Base-by-base conservation (phyloP, 2,329 filamentous ascomycete species). In the Penicillium sp. region DNA sequence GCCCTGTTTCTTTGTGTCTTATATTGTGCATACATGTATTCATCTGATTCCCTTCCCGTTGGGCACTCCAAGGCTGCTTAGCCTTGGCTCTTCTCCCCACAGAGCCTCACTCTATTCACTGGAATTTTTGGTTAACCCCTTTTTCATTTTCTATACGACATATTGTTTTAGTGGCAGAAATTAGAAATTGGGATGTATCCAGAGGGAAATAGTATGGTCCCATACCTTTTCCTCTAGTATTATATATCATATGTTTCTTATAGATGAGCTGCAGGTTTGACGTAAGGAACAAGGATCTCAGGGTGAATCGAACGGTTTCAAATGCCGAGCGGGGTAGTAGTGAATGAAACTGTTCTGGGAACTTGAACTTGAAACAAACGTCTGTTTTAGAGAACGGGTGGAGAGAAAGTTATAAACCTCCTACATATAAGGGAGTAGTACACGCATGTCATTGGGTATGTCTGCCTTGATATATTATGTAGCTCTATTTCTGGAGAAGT, bases 51-150 rank as follows among this genome's bases (percentile, higher is more conserved):
- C 29, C 21, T 8, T 42, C 24, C 34, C 33, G 19, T 46, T n/a
- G 44, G 44, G 44, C 44, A 46, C 17, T 28, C 8, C n/a, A 40
- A 9, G n/a, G 32, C 43, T 45, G n/a, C 31, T 6, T 31, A 22
- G 34, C 9, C 44, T 46, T 41, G 28, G 44, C 44, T 45, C 24
- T 37, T n/a, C 37, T 24, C 33, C 33, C n/a, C 34, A 39, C 28
- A 41, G 44, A 46, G 44, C 44, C 44, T 40, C 44, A 46, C 34
- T n/a, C 41, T 32, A 17, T 44, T 24, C 3, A 6, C 24, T 40
- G 6, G 5, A 24, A 24, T 1, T 26, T 17, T 38, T 12, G 3
- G 17, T 28, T 28, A 7, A 8, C 10, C 10, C 17, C 2, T 8
- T 38, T 4, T 37, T 12, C 9, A 8, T 28, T 28, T 7, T n/a